phyloP scores from a whole-genome alignment of 2,329 filamentous ascomycete species.

The Escovopsis sp. region DNA sequence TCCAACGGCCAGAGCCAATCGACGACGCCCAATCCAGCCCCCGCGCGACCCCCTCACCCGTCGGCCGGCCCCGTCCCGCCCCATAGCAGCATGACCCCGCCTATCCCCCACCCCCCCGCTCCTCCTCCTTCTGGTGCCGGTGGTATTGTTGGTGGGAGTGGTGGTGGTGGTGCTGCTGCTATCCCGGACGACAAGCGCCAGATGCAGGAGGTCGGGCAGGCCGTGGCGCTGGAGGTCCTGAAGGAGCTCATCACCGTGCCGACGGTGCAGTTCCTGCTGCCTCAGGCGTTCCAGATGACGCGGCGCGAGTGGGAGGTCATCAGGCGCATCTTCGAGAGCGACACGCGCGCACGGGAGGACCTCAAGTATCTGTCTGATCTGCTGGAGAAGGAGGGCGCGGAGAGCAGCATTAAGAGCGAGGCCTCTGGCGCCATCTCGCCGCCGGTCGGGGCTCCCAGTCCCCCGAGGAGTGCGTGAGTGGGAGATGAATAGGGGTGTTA shows the following conservation, averaged over 20 bases:
- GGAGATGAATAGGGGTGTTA: no score
- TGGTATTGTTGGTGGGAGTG: not conserved
- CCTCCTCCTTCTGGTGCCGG: conserved; percentile 1
- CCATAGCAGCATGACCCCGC: not conserved
- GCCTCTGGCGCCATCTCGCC: not conserved
- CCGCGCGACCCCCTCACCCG: conserved; percentile 16
- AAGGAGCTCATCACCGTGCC: conserved; percentile 47
- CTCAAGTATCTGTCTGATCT: conserved; percentile 40
- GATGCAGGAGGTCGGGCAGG: conserved; percentile 37
- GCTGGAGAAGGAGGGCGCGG: conserved; percentile 33
- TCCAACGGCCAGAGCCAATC: conserved; percentile 19
- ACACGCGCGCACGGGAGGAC: conserved; percentile 51
- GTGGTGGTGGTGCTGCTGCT: conserved; percentile 2
- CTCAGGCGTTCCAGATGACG: conserved; percentile 53
- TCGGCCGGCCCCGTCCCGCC: conserved; percentile 6
- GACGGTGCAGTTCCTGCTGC: conserved; percentile 54
- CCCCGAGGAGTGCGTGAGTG: no score
- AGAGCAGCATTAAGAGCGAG: conserved; percentile 5
- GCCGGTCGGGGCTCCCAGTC: not conserved
- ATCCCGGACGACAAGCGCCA: conserved; percentile 17
- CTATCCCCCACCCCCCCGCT: conserved; percentile 5
- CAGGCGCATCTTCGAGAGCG: conserved; percentile 48
- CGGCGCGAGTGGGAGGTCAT: conserved; percentile 64
- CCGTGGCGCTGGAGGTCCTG: conserved; percentile 46
- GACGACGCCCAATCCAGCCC: conserved; percentile 22